Evolutionary conservation across 2,329 filamentous ascomycete species (phyloP), one percentile per base, ranked within the genome.

Genomic region (Blastomyces emzantsi): DNA sequence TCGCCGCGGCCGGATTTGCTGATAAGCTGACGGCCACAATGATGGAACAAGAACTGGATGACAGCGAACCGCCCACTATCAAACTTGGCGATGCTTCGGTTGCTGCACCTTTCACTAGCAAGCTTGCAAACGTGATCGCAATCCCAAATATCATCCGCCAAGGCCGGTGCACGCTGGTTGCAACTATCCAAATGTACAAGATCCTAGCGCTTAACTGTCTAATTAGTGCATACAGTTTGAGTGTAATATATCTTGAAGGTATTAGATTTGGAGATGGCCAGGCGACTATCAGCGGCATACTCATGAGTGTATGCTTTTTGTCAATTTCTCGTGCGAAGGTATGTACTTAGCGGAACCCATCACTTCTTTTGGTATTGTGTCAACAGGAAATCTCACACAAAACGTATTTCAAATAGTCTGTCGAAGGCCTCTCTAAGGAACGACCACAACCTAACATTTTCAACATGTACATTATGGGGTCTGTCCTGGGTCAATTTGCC

Each of bases 101-200:
- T 62, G 94, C 94, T 51, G 94, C 94, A 0, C 94, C 94, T 0
- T 99, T 99, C 76, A 99, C 94, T 0, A 96, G 91, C 75, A 99
- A 99, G 80, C 85, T 99, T 54, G 90, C 92, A 69, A 97, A 99
- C 72, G 94, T 99, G 64, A 86, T 99, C 70, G 94, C 94, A 47
- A 92, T 99, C 64, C 93, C 94, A 61, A 99, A 99, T 79, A 99
- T 99, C 71, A 94, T 99, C 72, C 90, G 94, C 64, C 94, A 99
- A 80, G 94, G 94, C 64, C 90, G 94, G 66, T 99, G 94, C 81
- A 99, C 94, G 8, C 86, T 99, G 25, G 94, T 99, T 62, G 94
- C 94, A 41, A 99, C 94, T 0, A 97, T 99, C 68, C 94, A 99
- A 81, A 99, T 99, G 93, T 99, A 99, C 86, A 99, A 97, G 84